Evolutionary conservation across 164 flowering plant genomes (phyloP), one percentile per base, ranked within the genome.

Genomic region (Magnolia changhungtana): DNA sequence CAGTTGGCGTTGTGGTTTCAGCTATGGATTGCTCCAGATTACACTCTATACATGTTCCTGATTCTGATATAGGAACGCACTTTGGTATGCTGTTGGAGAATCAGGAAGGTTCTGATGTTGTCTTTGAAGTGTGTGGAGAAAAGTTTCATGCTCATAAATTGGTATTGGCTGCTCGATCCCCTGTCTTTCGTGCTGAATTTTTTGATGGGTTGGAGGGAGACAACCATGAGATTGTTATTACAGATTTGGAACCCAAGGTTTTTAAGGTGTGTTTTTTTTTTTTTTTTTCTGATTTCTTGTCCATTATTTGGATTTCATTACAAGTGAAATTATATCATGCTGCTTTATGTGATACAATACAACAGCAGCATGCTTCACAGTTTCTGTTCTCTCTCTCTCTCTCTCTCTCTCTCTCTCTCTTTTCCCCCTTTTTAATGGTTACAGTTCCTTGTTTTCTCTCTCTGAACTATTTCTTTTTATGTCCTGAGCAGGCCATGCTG

Each of bases 81-180:
- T 88, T 93, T 84, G 98, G 98, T n/a, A 78, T 51, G 82, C 85
- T 95, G 27, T 82, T 93, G 77, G 98, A 93, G 24, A 89, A 85
- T 74, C 80, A 73, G 84, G 95, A 95, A 81, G 90, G 95, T 74
- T 86, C 94, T 13, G 99, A 95, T 87, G 77, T 95, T 71, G 80
- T 83, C 59, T 90, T 95, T 79, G 78, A 89, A 77, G 97, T 83
- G 70, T 80, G 78, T 73, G 96, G 97, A 63, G 91, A 92, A 73
- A 88, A 80, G 74, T 86, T 95, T 81, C 86, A 78, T 83, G 95
- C 98, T 74, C 99, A 93, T 75, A 93, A 90, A 83, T 83, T 95
- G 86, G 96, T 95, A 63, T 83, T 95, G 82, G 92, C 95, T 83
- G 93, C 98, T 61, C 87, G 98, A 37, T 93, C 99, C 23, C 87